Base-by-base conservation (phyloP, 2,329 filamentous ascomycete genomes). In the Paracoccidioides brasiliensis region DNA sequence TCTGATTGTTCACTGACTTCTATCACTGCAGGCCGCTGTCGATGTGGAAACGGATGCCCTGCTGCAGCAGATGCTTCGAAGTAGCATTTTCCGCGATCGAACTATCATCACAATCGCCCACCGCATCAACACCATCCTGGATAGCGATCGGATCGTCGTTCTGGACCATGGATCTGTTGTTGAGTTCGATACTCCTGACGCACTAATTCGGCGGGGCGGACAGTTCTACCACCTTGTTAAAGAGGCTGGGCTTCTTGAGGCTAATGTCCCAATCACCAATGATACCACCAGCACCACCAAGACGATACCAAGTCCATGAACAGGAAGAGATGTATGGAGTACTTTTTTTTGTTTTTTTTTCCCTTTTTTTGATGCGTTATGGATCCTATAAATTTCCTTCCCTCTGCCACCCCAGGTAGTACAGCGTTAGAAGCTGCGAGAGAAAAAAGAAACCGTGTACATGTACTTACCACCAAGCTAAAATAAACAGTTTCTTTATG, bases 61-160 rank as follows among this genome's bases (percentile, higher is more conserved):
- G 72, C 72, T 84, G 56, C 82, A 85, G 69, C 77, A 78, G 40
- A 84, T 82, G 22, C 69, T 85, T 50, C 77, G 82, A 56, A 82
- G 78, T 66, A 79, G 72, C 63, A 78, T 83, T 69, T 98, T 98
- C 74, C 80, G 84, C 59, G 89, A 96, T 71, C 83, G 89, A 54
- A 98, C 93, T 41, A 97, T 98, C 71, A 95, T 98, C 71, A 98
- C 93, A 0, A 95, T 98, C 65, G 93, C 93, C 32, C 93, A 98
- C 75, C 85, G 93, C 55, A 95, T 98, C 75, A 97, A 97, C 74
- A 98, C 93, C 9, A 97, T 98, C 64, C 79, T 98, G 12, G 82
- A 85, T 65, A 83, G 80, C 58, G 91, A 98, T 73, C 83, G 90
- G 52, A 93, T 98, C 59, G 84, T 98, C 40, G 93, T 98, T 52